Percentiles rank a stretch among this genome's conserved stretches.
Evolutionary conservation across 495 filamentous ascomycete species (phyloP).

Genomic region (Lophiostoma macrostomum): DNA sequence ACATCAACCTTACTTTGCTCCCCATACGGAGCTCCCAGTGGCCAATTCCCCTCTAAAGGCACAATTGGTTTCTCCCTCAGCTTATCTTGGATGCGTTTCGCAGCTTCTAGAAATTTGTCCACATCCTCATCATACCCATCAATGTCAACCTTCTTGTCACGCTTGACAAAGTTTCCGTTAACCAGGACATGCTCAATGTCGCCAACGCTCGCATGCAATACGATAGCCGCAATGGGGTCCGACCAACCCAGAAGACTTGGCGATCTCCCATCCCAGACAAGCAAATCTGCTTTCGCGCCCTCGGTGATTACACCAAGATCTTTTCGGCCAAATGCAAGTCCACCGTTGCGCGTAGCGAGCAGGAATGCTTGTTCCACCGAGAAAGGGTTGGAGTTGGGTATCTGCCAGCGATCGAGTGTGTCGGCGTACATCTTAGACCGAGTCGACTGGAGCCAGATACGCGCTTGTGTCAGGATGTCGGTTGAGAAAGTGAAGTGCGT

Average conservation of each 20-base stretch:
- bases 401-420: neutral
- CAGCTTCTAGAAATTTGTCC: no score
- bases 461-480: slow-evolving; percentile 47
- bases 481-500: slow-evolving; percentile 47
- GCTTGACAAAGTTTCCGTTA: slow-evolving; percentile 43
- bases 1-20: no score
- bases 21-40: no score
- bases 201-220: slow-evolving; percentile 49
- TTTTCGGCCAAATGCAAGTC: slow-evolving; percentile 43
- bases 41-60: no score
- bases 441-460: slow-evolving; percentile 34
- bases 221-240: slow-evolving; percentile 52
- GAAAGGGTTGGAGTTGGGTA: slow-evolving; percentile 38
- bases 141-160: neutral
- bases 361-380: slow-evolving; percentile 51
- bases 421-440: neutral
- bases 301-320: slow-evolving; percentile 42
- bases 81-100: no score
- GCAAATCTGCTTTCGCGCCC: neutral
- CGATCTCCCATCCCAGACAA: slow-evolving; percentile 47
- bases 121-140: neutral
- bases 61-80: no score
- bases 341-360: slow-evolving; percentile 49
- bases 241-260: slow-evolving; percentile 49
- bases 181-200: slow-evolving; percentile 51